Conservation (phyloP, 345 rosid genomes). For the Passiflora organensis region DNA sequence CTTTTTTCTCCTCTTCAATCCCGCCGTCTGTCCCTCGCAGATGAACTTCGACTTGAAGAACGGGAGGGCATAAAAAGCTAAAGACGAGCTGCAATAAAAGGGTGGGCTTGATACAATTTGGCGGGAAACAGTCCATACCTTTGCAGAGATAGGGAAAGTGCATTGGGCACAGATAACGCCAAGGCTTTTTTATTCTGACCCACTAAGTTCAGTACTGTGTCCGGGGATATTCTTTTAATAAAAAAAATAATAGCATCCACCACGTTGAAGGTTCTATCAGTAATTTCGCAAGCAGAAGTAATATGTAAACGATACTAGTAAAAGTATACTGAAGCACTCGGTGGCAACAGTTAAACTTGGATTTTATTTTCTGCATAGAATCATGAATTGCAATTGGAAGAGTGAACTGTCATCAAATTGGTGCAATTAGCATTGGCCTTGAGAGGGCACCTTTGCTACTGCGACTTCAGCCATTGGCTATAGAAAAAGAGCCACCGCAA, state of each 20-base stretch:
- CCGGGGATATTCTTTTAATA: too few relatives aligned
- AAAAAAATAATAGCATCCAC: too few relatives aligned
- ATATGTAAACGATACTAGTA: too few relatives aligned
- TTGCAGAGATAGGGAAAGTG: slow-evolving; percentile 17
- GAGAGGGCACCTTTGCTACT: slow-evolving; percentile 1
- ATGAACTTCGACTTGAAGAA: background rate
- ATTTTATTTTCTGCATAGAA: background rate
- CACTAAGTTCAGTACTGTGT: too few relatives aligned
- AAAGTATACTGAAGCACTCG: too few relatives aligned
- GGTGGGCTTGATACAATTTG: slow-evolving; percentile 19
- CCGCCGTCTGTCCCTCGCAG: slow-evolving; percentile 8
- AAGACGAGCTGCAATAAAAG: slow-evolving; percentile 7
- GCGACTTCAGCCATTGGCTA: background rate
- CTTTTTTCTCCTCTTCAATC: slow-evolving; percentile 12
- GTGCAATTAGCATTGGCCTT: background rate
- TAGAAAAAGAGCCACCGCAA: too few relatives aligned
- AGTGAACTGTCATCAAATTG: slow-evolving; percentile 4
- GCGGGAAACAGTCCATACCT: slow-evolving; percentile 38
- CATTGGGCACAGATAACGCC: slow-evolving; percentile 24
- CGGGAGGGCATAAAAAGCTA: slow-evolving; percentile 1
- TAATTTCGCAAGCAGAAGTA: slow-evolving; percentile 8
- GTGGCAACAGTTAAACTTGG: too few relatives aligned
- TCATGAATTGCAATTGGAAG: background rate
- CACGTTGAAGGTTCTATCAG: slow-evolving; percentile 19
- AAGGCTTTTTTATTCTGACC: slow-evolving; percentile 19